These are phyloP conservation scores for Pyrenophora graminea DNA, from an alignment of 2,329 filamentous ascomycete genomes.

Conservation along the genomic window DNA sequence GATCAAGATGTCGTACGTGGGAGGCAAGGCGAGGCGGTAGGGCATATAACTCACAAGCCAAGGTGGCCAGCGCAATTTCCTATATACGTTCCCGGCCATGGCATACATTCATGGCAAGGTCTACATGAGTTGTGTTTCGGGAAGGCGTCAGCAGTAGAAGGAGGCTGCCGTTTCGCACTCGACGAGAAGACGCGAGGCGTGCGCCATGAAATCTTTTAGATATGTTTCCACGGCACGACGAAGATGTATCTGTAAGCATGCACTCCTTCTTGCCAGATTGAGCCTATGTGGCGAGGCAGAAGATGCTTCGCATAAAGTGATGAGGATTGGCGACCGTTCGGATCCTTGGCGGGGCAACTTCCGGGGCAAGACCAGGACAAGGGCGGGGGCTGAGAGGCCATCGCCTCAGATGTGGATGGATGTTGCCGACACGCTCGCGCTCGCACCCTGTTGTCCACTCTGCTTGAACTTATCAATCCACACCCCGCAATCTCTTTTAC, in stretches of 20 bases:
- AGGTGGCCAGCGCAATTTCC: background rate
- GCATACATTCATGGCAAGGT: background rate
- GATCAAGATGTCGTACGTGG: no score
- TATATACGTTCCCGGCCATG: background rate
- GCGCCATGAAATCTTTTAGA: background rate
- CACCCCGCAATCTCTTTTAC: constrained; percentile 7
- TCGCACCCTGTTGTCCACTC: constrained; percentile 35
- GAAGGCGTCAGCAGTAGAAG: constrained; percentile 3
- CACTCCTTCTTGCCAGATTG: no score
- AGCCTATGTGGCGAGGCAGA: no score
- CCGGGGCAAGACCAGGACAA: no score
- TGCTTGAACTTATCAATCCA: constrained; percentile 5
- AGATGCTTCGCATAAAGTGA: no score
- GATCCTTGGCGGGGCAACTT: constrained; percentile 6
- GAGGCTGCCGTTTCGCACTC: background rate
- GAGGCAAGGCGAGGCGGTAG: no score
- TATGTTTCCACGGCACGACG: no score
- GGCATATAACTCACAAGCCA: background rate
- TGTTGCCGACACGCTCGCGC: background rate
- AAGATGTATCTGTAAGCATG: no score
- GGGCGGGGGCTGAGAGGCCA: constrained; percentile 20
- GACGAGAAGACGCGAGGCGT: background rate
- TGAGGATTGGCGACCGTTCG: background rate
- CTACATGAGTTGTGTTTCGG: background rate
- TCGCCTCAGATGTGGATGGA: constrained; percentile 8